These are phyloP conservation scores for Lactarius quietus DNA, from an alignment of 768 basidiomycete species.

Conservation along the genomic window DNA sequence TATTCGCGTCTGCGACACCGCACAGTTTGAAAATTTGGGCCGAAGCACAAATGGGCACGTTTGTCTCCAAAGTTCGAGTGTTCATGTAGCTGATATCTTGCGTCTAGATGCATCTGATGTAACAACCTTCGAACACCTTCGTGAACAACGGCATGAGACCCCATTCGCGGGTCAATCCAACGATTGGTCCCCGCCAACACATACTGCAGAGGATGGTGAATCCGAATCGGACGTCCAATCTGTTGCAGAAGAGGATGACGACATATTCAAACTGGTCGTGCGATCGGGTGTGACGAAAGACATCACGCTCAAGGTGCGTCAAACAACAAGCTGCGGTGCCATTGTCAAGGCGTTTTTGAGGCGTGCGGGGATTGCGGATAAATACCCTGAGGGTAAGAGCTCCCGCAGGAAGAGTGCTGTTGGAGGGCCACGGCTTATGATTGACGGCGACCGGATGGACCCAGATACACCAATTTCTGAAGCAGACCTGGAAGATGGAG, in stretches of 20 bases:
- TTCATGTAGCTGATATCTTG: constrained; percentile 11
- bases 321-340: constrained; percentile 70
- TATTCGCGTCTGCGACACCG: constrained; percentile 70
- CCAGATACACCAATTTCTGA: constrained; percentile 57
- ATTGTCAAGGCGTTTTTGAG: constrained; percentile 75
- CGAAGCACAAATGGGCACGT: constrained; percentile 61
- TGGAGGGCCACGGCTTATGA: constrained; percentile 48
- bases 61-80: neutral
- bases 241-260: constrained; percentile 33
- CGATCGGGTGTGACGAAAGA: constrained; percentile 56
- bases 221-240: constrained; percentile 29
- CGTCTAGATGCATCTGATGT: constrained; percentile 62
- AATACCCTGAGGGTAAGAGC: constrained; percentile 43
- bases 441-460: constrained; percentile 74
- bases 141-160: constrained; percentile 35
- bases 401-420: constrained; percentile 28
- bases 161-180: constrained; percentile 18
- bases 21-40: constrained; percentile 62
- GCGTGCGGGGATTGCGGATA: constrained; percentile 55
- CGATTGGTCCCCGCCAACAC: constrained; percentile 24
- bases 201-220: constrained; percentile 27
- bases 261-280: constrained; percentile 60
- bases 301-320: constrained; percentile 64
- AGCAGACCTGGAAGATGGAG: constrained; percentile 74
- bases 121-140: constrained; percentile 60